A percentile compares a stretch with the other conserved stretches of the same genome.
phyloP scores from a whole-genome alignment of 768 basidiomycete genomes.

The Dictyophora rubrovolvata region DNA sequence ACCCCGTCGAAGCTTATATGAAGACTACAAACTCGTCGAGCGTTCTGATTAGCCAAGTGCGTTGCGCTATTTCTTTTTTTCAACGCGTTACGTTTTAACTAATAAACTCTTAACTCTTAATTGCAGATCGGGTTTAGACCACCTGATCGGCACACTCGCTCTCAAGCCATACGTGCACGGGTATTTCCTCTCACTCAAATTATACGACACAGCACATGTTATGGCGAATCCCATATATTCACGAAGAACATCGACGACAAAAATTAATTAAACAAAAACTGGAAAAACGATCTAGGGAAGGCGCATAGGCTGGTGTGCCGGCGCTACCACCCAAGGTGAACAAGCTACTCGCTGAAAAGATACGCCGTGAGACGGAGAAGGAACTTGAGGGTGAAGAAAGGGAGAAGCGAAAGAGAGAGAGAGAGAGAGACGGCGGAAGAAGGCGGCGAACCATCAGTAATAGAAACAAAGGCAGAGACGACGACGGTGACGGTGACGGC shows the following conservation, averaged over 20 bases:
- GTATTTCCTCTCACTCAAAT: conserved; percentile 91
- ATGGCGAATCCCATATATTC: conserved; percentile 95
- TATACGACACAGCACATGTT: conserved; percentile 91
- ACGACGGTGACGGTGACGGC: no score
- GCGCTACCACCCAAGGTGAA: conserved; percentile 52
- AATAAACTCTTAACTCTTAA: not conserved
- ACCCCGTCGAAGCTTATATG: conserved; percentile 67
- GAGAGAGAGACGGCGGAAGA: conserved; percentile 30
- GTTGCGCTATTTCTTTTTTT: conserved; percentile 22
- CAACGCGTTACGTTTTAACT: not conserved
- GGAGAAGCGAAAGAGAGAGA: conserved; percentile 40
- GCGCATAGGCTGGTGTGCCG: no score
- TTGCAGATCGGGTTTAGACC: conserved; percentile 79
- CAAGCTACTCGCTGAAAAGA: conserved; percentile 79
- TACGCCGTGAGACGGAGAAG: conserved; percentile 37
- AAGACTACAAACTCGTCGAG: conserved; percentile 97
- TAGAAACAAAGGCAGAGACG: not conserved
- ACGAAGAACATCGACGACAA: conserved; percentile 25
- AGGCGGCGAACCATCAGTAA: conserved; percentile 22
- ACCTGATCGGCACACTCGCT: conserved; percentile 86
- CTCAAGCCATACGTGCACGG: conserved; percentile 99
- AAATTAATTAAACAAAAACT: no score
- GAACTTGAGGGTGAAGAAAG: conserved; percentile 21
- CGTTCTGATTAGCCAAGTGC: conserved; percentile 69
- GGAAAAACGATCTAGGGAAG: no score